Evolutionary conservation across 202 grass and related monocot genomes (phyloP).

Genomic region (Sporobolus alterniflorus): DNA sequence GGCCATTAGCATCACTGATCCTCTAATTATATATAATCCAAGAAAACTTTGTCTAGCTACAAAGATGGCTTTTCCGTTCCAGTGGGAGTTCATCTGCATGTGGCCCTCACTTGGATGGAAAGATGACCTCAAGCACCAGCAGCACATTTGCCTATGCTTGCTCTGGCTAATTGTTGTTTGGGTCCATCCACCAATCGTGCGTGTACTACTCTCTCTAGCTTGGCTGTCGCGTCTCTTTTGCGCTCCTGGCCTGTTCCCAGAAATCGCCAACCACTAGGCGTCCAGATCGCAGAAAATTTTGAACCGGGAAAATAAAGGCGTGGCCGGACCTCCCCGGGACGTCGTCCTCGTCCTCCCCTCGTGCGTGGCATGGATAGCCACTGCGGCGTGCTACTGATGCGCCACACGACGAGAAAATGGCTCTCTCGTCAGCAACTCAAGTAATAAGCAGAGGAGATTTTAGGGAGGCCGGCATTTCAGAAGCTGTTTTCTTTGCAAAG

Average conservation of each 20-base stretch:
- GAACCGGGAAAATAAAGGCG: conserved; percentile 11
- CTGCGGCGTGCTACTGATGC: not conserved
- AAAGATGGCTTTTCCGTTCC: conserved; percentile 4
- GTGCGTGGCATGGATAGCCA: conserved; percentile 26
- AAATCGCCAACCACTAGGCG: conserved; percentile 32
- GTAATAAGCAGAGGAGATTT: not conserved
- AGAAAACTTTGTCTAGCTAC: not conserved
- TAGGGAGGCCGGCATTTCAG: not conserved
- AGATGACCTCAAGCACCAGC: conserved; percentile 32
- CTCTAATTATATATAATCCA: not conserved
- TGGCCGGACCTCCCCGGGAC: not conserved
- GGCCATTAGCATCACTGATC: not conserved
- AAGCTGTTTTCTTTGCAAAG: too few species aligned
- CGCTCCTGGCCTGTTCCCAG: conserved; percentile 8
- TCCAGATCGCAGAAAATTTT: conserved; percentile 30
- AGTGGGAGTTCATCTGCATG: conserved; percentile 30
- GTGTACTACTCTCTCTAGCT: not conserved
- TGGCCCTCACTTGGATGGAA: conserved; percentile 15
- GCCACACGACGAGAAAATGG: too few species aligned
- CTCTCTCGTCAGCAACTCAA: not conserved
- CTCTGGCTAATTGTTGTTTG: conserved; percentile 4
- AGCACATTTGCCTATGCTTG: not conserved
- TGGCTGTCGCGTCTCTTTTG: not conserved
- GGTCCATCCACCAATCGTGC: conserved; percentile 24
- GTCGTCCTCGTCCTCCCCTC: not conserved